Conservation (phyloP, 23 red algal species). For the Gracilaria vermiculophylla region DNA sequence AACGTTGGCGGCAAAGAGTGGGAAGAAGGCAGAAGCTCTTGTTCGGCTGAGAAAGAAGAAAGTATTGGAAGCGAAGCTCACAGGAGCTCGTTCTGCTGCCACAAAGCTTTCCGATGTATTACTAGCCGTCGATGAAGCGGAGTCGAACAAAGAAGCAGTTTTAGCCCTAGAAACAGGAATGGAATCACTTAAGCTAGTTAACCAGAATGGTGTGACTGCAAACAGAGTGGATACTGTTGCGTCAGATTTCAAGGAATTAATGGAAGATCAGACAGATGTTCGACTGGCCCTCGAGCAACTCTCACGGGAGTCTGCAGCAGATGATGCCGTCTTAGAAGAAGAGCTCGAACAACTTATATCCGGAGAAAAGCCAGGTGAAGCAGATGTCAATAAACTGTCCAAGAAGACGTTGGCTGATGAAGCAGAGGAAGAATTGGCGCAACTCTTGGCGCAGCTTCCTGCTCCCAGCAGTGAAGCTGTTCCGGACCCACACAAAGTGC, state of each 20-base stretch:
- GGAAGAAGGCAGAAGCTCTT: slow-evolving; percentile 59
- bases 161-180: slow-evolving; percentile 64
- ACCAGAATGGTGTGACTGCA: slow-evolving; percentile 48
- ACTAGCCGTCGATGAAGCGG: slow-evolving; percentile 65
- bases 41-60: slow-evolving; percentile 58
- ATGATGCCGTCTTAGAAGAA: slow-evolving; percentile 46
- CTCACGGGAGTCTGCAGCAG: slow-evolving; percentile 13
- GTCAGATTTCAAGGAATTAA: slow-evolving; percentile 54
- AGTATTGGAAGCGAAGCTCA: slow-evolving; percentile 55
- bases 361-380: background rate
- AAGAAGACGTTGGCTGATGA: slow-evolving; percentile 17
- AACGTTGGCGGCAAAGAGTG: slow-evolving; percentile 16
- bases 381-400: background rate
- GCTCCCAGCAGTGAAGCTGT: background rate
- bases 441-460: slow-evolving; percentile 21
- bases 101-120: slow-evolving; percentile 54
- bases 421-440: slow-evolving; percentile 46
- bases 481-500: background rate
- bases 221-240: slow-evolving; percentile 58
- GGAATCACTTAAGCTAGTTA: slow-evolving; percentile 48
- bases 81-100: slow-evolving; percentile 44
- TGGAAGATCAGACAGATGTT: slow-evolving; percentile 58
- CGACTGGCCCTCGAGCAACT: slow-evolving; percentile 50
- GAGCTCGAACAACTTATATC: slow-evolving; percentile 44
- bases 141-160: slow-evolving; percentile 52